phyloP scores from a whole-genome alignment of 768 basidiomycete species.

The Baorangia bicolor region DNA sequence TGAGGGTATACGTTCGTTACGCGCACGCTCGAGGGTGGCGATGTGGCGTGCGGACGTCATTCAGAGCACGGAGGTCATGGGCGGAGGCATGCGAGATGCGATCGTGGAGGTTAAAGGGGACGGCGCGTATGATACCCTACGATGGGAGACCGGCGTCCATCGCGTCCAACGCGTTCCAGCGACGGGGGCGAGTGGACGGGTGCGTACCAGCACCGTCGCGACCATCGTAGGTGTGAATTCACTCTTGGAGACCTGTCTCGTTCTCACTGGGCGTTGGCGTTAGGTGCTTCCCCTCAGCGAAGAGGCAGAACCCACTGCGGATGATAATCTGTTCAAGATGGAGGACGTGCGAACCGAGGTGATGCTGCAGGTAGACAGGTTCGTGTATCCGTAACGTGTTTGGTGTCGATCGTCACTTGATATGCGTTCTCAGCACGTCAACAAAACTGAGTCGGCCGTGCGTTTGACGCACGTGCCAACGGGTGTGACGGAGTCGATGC shows the following conservation, averaged over 20 bases:
- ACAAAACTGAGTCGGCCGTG: constrained; percentile 97
- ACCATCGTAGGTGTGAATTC: constrained; percentile 60
- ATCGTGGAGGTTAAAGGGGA: constrained; percentile 76
- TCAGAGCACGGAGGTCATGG: constrained; percentile 54
- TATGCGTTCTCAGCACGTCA: constrained; percentile 75
- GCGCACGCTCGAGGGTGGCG: constrained; percentile 61
- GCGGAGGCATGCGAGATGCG: constrained; percentile 75
- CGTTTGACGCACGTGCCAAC: constrained; percentile 90
- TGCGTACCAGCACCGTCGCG: constrained; percentile 90
- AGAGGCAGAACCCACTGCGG: constrained; percentile 49
- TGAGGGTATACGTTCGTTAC: constrained; percentile 78
- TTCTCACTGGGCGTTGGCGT: neutral
- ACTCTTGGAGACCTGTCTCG: too few relatives aligned
- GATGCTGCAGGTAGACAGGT: constrained; percentile 97
- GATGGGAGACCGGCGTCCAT: constrained; percentile 96
- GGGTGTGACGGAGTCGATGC: constrained; percentile 95
- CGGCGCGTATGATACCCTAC: constrained; percentile 73
- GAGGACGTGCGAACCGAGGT: constrained; percentile 90
- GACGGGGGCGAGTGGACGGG: constrained; percentile 83
- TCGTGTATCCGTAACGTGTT: constrained; percentile 7
- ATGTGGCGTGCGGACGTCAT: constrained; percentile 66
- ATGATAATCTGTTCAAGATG: constrained; percentile 74
- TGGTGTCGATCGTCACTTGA: neutral
- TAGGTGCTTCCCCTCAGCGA: constrained; percentile 83
- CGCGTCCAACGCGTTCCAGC: constrained; percentile 92